These are phyloP conservation scores for Penicillium sp. DNA, from an alignment of 2,329 filamentous ascomycete genomes.

Conservation along the genomic window DNA sequence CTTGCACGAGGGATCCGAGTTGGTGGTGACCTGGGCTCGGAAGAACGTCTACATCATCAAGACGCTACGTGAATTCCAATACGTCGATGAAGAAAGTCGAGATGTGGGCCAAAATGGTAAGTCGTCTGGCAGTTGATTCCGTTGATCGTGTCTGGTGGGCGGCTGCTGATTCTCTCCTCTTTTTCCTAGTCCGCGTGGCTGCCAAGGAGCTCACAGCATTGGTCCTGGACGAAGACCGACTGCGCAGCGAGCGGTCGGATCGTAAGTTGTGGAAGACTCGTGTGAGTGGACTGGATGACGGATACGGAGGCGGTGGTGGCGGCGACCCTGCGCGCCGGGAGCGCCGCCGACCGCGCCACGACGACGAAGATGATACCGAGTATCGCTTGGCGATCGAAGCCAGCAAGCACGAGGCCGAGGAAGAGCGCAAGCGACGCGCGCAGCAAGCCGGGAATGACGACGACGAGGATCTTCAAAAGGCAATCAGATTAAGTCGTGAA, in stretches of 20 bases:
- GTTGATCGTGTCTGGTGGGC: not conserved
- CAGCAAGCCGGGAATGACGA: conserved; percentile 58
- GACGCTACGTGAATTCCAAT: conserved; percentile 93
- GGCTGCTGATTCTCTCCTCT: not conserved
- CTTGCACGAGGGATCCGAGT: conserved; percentile 90
- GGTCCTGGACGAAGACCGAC: conserved; percentile 85
- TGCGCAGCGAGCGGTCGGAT: conserved; percentile 84
- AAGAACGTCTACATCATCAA: conserved; percentile 99
- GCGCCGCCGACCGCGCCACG: conserved; percentile 46
- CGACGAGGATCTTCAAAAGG: conserved; percentile 88
- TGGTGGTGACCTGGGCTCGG: conserved; percentile 94
- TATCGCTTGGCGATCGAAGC: conserved; percentile 87
- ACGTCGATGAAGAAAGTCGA: conserved; percentile 88
- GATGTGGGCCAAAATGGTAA: conserved; percentile 95
- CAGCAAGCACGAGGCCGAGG: conserved; percentile 90
- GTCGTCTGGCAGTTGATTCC: conserved; percentile 23
- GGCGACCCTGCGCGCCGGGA: conserved; percentile 39
- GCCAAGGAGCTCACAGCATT: conserved; percentile 92
- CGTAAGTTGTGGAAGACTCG: conserved; percentile 95
- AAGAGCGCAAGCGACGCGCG: conserved; percentile 70
- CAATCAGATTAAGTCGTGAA: conserved; percentile 90
- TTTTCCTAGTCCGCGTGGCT: conserved; percentile 71
- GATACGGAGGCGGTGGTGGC: conserved; percentile 41
- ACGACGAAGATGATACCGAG: conserved; percentile 78
- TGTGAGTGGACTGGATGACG: conserved; percentile 86